Evolutionary conservation across 2,329 filamentous ascomycete genomes (phyloP).

Genomic region (Arthrinium phaeospermum): DNA sequence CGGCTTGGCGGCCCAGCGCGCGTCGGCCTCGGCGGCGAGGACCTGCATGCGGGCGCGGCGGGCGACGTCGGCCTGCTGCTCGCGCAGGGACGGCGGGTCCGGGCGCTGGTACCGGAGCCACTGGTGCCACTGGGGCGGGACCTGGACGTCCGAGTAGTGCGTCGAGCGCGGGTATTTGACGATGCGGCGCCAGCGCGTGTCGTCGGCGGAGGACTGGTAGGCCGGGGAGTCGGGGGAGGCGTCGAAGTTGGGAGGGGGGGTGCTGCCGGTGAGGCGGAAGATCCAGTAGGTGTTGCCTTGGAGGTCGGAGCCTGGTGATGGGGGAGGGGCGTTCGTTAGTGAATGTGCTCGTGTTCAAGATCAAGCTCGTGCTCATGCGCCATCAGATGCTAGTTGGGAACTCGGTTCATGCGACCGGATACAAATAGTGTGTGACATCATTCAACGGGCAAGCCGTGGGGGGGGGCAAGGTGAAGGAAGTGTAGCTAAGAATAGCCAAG

Average conservation of each 20-base stretch:
- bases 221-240: constrained; percentile 29
- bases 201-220: constrained; percentile 30
- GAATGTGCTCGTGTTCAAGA: not conserved
- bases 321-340: not conserved
- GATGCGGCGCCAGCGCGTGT: constrained; percentile 63
- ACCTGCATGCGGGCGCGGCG: constrained; percentile 59
- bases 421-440: not conserved
- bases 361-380: not conserved
- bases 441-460: no score
- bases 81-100: constrained; percentile 59
- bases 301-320: constrained; percentile 62
- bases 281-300: constrained; percentile 74
- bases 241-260: constrained; percentile 22
- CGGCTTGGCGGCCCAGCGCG: constrained; percentile 66
- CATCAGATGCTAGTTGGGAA: no score
- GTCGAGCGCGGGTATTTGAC: constrained; percentile 62
- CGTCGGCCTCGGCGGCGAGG: constrained; percentile 66
- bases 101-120: constrained; percentile 68
- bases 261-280: constrained; percentile 57
- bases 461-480: no score
- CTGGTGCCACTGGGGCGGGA: constrained; percentile 70
- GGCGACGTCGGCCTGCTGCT: constrained; percentile 60
- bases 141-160: constrained; percentile 60
- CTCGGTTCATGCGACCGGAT: no score
- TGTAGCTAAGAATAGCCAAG: no score